These are phyloP conservation scores for Nitzschia palea DNA, from an alignment of 108 stramenopile species.

Conservation along the genomic window DNA sequence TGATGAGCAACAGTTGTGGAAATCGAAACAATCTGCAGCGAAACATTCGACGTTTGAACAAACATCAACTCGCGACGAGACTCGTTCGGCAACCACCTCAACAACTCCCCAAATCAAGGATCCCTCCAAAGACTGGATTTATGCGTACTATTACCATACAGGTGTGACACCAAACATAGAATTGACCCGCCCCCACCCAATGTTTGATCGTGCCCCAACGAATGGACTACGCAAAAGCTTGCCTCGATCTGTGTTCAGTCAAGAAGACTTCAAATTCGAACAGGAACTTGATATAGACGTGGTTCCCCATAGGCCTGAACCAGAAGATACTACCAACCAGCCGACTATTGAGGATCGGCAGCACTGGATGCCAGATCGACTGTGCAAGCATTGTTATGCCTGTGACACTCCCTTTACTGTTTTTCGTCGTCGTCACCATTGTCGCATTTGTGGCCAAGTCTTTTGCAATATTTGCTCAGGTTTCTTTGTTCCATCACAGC, in stretches of 20 bases:
- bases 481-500: conserved; percentile 69
- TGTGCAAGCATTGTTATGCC: conserved; percentile 91
- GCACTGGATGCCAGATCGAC: conserved; percentile 93
- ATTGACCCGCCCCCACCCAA: conserved; percentile 3
- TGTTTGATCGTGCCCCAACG: conserved; percentile 2
- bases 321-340: background rate
- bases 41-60: background rate
- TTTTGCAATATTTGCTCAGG: conserved; percentile 94
- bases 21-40: background rate
- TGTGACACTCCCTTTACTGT: conserved; percentile 95
- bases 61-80: background rate
- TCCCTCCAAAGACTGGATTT: conserved; percentile 22
- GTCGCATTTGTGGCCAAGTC: conserved; percentile 97
- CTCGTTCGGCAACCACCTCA: background rate
- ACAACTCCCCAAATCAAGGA: conserved; percentile 14
- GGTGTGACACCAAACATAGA: conserved; percentile 30
- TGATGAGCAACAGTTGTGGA: conserved; percentile 40
- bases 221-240: background rate
- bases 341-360: conserved; percentile 55
- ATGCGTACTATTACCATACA: conserved; percentile 39
- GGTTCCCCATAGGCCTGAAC: background rate
- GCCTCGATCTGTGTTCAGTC: background rate
- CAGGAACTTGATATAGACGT: background rate
- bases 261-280: background rate
- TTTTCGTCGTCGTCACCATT: conserved; percentile 94